Percentiles rank a stretch among this genome's conserved stretches.
These are phyloP conservation scores for Eudorina sp. DNA, from an alignment of 139 green algal genomes.

Conservation along the genomic window DNA sequence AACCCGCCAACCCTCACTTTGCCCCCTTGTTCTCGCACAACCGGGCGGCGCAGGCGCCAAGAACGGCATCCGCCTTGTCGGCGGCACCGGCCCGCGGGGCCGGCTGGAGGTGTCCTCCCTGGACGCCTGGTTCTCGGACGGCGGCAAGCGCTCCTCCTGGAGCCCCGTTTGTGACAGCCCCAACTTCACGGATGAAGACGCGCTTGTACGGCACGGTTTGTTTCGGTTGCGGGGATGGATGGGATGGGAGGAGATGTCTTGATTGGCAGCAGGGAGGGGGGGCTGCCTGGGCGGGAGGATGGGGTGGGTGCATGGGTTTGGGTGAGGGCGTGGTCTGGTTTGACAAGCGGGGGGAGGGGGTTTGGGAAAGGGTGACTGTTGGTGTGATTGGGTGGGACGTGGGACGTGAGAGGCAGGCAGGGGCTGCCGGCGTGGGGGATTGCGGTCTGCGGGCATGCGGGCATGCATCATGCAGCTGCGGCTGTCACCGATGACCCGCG, in stretches of 20 bases:
- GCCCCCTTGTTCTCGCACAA: too few relatives aligned
- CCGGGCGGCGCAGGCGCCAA: neutral
- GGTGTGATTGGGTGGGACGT: neutral
- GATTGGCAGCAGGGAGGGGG: neutral
- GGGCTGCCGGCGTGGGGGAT: too few relatives aligned
- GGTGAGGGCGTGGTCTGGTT: neutral
- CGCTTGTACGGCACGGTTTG: neutral
- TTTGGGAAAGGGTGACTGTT: neutral
- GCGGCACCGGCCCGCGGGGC: neutral
- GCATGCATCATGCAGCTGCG: neutral
- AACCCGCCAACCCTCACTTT: too few relatives aligned
- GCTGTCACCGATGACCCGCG: neutral
- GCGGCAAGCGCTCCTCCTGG: neutral
- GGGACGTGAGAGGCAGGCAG: neutral
- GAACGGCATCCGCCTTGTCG: constrained; percentile 4
- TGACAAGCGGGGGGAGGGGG: neutral
- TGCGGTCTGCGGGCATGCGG: neutral
- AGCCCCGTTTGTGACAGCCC: neutral
- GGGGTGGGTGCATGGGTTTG: too few relatives aligned
- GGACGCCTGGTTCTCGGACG: neutral
- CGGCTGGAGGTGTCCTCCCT: neutral
- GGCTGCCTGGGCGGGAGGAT: too few relatives aligned
- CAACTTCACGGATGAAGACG: neutral
- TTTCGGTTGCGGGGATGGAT: neutral
- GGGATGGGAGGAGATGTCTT: neutral